Conservation (phyloP, 2,329 filamentous ascomycete genomes). For the Fusarium circinatum region DNA sequence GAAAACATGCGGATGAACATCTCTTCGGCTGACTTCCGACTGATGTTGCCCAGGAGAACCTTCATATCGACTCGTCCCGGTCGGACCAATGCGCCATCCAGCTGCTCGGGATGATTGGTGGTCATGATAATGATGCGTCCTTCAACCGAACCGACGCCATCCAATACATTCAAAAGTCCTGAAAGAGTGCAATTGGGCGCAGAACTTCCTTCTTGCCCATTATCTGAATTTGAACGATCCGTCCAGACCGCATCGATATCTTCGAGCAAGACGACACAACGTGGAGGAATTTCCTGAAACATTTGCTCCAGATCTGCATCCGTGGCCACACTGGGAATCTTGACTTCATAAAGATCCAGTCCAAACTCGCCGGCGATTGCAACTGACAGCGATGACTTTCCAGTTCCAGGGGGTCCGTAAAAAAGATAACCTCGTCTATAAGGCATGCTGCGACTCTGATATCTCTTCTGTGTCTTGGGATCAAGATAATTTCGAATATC, state of each 20-base stretch:
- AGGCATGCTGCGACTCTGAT: constrained; percentile 64
- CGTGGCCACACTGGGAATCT: constrained; percentile 59
- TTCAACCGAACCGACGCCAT: constrained; percentile 76
- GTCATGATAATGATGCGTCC: constrained; percentile 80
- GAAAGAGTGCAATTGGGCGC: constrained; percentile 63
- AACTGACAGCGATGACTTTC: constrained; percentile 66
- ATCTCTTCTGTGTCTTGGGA: constrained; percentile 63
- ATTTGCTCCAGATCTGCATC: constrained; percentile 62
- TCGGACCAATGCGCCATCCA: constrained; percentile 72
- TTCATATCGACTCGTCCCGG: constrained; percentile 75
- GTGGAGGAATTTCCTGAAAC: constrained; percentile 62
- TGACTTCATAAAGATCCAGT: constrained; percentile 61
- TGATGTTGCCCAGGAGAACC: constrained; percentile 65
- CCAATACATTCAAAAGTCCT: constrained; percentile 74
- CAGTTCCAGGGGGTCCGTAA: constrained; percentile 70
- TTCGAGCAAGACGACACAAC: constrained; percentile 65
- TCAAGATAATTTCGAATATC: constrained; percentile 65
- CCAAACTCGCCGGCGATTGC: constrained; percentile 63
- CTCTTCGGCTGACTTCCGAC: constrained; percentile 53
- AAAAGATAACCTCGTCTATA: constrained; percentile 67
- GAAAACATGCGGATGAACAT: constrained; percentile 61
- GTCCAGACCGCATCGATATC: constrained; percentile 61
- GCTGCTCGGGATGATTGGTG: constrained; percentile 72
- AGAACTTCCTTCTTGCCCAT: constrained; percentile 26
- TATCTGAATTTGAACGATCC: constrained; percentile 38